A percentile compares a stretch with the other conserved stretches of the same genome.
These are phyloP conservation scores for Aethionema arabicum DNA, from an alignment of 345 rosid genomes.

Conservation along the genomic window DNA sequence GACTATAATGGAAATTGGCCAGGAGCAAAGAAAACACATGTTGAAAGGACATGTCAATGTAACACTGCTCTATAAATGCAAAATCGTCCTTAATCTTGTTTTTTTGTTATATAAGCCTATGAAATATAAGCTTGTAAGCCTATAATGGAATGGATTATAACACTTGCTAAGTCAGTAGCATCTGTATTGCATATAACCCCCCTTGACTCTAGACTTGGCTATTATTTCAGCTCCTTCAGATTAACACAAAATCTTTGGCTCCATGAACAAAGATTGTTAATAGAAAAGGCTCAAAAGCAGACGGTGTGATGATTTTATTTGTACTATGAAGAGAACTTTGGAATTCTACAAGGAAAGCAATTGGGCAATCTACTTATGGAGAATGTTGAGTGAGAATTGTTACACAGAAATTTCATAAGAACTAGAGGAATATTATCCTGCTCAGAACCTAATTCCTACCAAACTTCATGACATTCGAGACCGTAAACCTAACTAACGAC, in stretches of 20 bases:
- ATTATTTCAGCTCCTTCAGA: neutral
- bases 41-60: neutral
- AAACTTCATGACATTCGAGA: neutral
- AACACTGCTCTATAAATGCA: neutral
- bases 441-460: neutral
- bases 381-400: neutral
- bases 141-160: neutral
- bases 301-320: neutral
- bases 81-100: neutral
- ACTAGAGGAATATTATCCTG: neutral
- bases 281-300: neutral
- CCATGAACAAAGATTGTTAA: constrained; percentile 11
- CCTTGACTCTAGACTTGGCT: neutral
- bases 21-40: constrained; percentile 4
- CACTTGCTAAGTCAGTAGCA: neutral
- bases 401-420: neutral
- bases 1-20: neutral
- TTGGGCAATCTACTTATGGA: neutral
- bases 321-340: neutral
- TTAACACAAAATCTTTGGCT: neutral
- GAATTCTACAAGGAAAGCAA: constrained; percentile 3
- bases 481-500: neutral
- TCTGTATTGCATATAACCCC: neutral
- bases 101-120: constrained; percentile 5
- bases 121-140: neutral